Percentiles rank a stretch among this genome's conserved stretches.
phyloP scores from a whole-genome alignment of 208 protist genomes.

The Acanthamoeba castellanii region DNA sequence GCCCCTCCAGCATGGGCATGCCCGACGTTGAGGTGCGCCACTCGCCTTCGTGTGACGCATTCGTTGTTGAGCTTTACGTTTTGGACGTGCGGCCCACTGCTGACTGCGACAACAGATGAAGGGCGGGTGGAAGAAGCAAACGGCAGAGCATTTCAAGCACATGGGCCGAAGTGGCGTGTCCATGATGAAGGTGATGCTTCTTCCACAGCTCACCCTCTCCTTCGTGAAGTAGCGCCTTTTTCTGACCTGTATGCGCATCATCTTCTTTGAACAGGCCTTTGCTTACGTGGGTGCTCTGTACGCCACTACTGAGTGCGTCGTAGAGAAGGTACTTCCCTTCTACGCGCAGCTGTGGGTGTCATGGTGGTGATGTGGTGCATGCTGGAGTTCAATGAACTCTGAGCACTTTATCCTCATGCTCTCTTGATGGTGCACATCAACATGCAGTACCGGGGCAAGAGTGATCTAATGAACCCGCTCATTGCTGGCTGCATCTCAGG shows the following conservation, averaged over 20 bases:
- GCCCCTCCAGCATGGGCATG: background rate
- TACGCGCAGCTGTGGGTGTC: background rate
- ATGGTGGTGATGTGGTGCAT: background rate
- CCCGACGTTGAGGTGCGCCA: background rate
- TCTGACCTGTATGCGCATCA: background rate
- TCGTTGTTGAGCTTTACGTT: too few species aligned
- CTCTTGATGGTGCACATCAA: background rate
- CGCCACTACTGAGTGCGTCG: slow-evolving; percentile 12
- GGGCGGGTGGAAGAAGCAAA: slow-evolving; percentile 20
- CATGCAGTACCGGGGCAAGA: slow-evolving; percentile 1
- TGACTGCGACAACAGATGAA: background rate
- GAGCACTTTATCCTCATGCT: too few species aligned
- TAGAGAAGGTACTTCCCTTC: background rate
- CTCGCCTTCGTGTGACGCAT: background rate
- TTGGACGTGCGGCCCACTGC: background rate
- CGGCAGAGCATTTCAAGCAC: slow-evolving; percentile 33
- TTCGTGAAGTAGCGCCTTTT: background rate
- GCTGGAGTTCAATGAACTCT: background rate
- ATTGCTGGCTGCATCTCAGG: slow-evolving; percentile 38
- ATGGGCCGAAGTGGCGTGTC: slow-evolving; percentile 17
- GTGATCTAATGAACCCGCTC: background rate
- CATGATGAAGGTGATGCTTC: background rate
- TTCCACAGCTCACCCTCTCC: background rate
- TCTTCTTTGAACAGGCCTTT: background rate
- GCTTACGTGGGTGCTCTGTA: slow-evolving; percentile 21